Evolutionary conservation across 2,329 filamentous ascomycete species (phyloP).

Genomic region (Ophiostoma quercus): DNA sequence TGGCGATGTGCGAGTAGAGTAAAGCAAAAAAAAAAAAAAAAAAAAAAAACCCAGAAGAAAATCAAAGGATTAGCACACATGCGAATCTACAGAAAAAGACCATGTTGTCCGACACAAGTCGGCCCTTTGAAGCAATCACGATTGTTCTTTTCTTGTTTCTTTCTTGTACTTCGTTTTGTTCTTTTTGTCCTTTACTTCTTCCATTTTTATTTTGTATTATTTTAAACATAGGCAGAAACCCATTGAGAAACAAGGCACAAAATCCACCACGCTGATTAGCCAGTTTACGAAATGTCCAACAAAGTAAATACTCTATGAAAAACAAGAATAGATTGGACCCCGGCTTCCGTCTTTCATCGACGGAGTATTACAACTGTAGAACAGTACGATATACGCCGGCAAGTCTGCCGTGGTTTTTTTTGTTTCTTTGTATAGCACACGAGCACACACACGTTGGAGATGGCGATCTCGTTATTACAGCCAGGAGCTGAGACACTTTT

Average conservation of each 20-base stretch:
- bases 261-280: neutral
- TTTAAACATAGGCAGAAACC: too few species aligned
- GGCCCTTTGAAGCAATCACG: neutral
- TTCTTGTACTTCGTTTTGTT: too few species aligned
- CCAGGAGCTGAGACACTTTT: neutral
- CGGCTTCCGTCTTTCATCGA: neutral
- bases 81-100: neutral
- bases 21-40: neutral
- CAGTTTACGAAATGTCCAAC: neutral
- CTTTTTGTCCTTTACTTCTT: too few species aligned
- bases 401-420: neutral
- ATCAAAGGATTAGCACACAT: too few species aligned
- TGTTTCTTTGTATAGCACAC: neutral
- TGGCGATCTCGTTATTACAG: constrained; percentile 5
- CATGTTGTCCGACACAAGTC: neutral
- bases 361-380: neutral
- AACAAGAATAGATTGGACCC: neutral
- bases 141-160: too few species aligned
- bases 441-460: neutral
- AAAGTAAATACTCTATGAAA: neutral
- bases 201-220: too few species aligned
- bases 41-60: neutral
- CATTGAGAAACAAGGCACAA: neutral
- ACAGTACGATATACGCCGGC: neutral
- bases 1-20: neutral